A percentile compares a stretch with the other conserved stretches of the same genome.
Conservation (phyloP, 306 rosid species). For the Cyamopsis tetragonoloba region DNA sequence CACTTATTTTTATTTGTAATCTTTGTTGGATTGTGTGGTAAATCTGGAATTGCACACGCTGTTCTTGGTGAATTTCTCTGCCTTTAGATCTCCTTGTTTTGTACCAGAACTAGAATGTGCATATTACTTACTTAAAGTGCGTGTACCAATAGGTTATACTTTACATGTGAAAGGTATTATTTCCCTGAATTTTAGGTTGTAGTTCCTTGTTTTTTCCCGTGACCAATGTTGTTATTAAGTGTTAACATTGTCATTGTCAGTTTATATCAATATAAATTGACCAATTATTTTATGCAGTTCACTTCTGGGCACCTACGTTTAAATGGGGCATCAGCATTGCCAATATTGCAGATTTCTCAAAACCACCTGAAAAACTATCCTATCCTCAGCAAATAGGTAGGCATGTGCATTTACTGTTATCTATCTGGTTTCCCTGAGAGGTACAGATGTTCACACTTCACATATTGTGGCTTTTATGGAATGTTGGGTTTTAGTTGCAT, state of each 20-base stretch:
- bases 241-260: not conserved
- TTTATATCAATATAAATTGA: not conserved
- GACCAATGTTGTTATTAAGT: slow-evolving; percentile 2
- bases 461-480: too few species aligned
- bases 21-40: not conserved
- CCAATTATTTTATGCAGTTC: slow-evolving; percentile 54
- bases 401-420: slow-evolving; percentile 12
- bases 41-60: not conserved
- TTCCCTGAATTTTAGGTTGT: not conserved
- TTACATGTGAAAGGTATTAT: not conserved
- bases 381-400: slow-evolving; percentile 95
- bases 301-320: slow-evolving; percentile 99
- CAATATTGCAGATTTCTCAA: slow-evolving; percentile 82
- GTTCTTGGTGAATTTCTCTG: not conserved
- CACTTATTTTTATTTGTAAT: not conserved
- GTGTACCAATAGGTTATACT: not conserved
- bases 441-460: not conserved
- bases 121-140: not conserved
- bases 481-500: slow-evolving; percentile 8
- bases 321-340: slow-evolving; percentile 99
- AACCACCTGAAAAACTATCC: slow-evolving; percentile 87
- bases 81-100: not conserved
- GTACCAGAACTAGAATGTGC: not conserved
- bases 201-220: not conserved
- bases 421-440: not conserved